Evolutionary conservation across 345 rosid genomes (phyloP).

Genomic region (Corchorus capsularis): DNA sequence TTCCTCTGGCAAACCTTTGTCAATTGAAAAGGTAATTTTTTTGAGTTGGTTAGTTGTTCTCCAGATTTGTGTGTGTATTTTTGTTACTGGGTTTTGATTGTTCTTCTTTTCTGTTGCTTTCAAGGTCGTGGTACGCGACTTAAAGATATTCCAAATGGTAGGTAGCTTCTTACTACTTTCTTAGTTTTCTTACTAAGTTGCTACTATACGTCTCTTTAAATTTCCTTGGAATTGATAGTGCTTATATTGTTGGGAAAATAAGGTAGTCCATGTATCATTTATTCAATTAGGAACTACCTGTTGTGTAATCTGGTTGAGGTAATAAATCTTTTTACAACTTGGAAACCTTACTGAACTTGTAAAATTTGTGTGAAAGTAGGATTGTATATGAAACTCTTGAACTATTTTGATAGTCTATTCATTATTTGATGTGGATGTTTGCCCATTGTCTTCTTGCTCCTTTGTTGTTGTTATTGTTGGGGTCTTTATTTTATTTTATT

Average conservation of each 20-base stretch:
- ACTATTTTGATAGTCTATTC: background rate
- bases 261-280: background rate
- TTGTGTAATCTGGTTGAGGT: background rate
- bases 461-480: background rate
- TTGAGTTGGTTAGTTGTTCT: background rate
- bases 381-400: background rate
- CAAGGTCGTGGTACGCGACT: constrained; percentile 91
- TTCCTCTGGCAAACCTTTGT: constrained; percentile 53
- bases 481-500: too few relatives aligned
- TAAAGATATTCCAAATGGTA: constrained; percentile 95
- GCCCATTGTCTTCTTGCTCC: background rate
- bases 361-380: background rate
- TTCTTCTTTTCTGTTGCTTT: background rate
- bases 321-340: background rate
- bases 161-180: background rate
- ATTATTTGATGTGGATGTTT: background rate
- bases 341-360: background rate
- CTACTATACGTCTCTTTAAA: background rate
- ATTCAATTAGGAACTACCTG: background rate
- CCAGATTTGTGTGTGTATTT: background rate
- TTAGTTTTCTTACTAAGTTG: background rate
- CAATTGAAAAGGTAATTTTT: constrained; percentile 64
- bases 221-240: background rate
- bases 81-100: background rate
- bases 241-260: background rate